These are phyloP conservation scores for Nematocida sp. DNA, from an alignment of 371 early-diverging fungal species.

Conservation along the genomic window DNA sequence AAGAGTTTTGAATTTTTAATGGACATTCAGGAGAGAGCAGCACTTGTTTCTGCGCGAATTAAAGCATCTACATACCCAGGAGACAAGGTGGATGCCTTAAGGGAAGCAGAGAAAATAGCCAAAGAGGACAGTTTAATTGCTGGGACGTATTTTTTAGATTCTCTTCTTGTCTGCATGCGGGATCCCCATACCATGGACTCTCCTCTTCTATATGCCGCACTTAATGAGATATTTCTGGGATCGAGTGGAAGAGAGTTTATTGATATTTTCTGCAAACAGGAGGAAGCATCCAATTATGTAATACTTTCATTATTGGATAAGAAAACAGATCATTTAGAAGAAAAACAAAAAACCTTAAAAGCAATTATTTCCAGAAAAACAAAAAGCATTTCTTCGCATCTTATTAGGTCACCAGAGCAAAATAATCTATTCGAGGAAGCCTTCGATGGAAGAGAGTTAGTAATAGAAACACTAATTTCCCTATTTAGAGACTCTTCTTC, in stretches of 20 bases:
- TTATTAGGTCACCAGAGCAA: not conserved
- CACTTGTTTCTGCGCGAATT: conserved; percentile 27
- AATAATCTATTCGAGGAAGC: conserved; percentile 4
- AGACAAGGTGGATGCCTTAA: conserved; percentile 27
- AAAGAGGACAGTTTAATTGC: conserved; percentile 39
- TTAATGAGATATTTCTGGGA: conserved; percentile 26
- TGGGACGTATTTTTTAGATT: conserved; percentile 37
- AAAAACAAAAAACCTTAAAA: not conserved
- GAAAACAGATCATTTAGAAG: not conserved
- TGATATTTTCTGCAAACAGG: conserved; percentile 27
- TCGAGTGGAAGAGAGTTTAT: conserved; percentile 42
- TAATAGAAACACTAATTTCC: not conserved
- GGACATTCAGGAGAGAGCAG: conserved; percentile 41
- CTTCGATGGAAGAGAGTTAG: conserved; percentile 6
- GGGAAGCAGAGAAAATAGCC: conserved; percentile 25
- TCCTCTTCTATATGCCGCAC: conserved; percentile 2
- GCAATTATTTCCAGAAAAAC: not conserved
- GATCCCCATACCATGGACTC: not conserved
- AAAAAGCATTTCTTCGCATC: not conserved
- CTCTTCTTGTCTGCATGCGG: not conserved
- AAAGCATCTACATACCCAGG: conserved; percentile 43
- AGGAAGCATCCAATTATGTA: not conserved
- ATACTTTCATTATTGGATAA: not conserved
- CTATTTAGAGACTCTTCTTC: not conserved
- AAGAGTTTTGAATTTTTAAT: conserved; percentile 52